These are phyloP conservation scores for Tetrapisispora fleetii DNA, from an alignment of 805 yeast genomes.

Conservation along the genomic window DNA sequence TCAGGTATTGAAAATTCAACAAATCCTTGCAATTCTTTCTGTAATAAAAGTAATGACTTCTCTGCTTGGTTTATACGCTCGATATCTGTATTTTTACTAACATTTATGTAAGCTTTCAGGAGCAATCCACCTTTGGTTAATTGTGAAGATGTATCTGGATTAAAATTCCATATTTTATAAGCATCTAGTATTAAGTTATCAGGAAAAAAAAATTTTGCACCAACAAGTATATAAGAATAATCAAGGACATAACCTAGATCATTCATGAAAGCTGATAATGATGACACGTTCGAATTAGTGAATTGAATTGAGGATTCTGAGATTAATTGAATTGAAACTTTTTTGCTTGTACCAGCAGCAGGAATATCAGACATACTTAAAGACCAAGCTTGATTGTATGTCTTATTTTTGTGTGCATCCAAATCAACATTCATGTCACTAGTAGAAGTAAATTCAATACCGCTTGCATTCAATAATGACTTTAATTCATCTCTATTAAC, in stretches of 20 bases:
- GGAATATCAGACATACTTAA: slow-evolving; percentile 64
- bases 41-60: slow-evolving; percentile 49
- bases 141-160: slow-evolving; percentile 33
- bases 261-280: slow-evolving; percentile 34
- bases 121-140: slow-evolving; percentile 45
- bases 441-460: neutral
- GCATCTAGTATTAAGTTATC: slow-evolving; percentile 23
- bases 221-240: slow-evolving; percentile 26
- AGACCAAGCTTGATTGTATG: slow-evolving; percentile 37
- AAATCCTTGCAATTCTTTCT: slow-evolving; percentile 57
- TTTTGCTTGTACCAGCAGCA: slow-evolving; percentile 53
- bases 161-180: slow-evolving; percentile 24
- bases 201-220: slow-evolving; percentile 21
- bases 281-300: slow-evolving; percentile 24
- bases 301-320: slow-evolving; percentile 39
- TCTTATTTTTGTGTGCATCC: neutral
- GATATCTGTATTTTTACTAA: slow-evolving; percentile 63
- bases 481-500: slow-evolving; percentile 5
- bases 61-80: slow-evolving; percentile 60
- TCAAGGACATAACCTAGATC: slow-evolving; percentile 65
- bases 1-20: slow-evolving; percentile 67
- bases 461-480: neutral
- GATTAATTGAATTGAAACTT: slow-evolving; percentile 56
- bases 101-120: slow-evolving; percentile 59
- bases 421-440: neutral